Evolutionary conservation across 495 filamentous ascomycete genomes (phyloP).

Genomic region (Opeltia flavorubescens): DNA sequence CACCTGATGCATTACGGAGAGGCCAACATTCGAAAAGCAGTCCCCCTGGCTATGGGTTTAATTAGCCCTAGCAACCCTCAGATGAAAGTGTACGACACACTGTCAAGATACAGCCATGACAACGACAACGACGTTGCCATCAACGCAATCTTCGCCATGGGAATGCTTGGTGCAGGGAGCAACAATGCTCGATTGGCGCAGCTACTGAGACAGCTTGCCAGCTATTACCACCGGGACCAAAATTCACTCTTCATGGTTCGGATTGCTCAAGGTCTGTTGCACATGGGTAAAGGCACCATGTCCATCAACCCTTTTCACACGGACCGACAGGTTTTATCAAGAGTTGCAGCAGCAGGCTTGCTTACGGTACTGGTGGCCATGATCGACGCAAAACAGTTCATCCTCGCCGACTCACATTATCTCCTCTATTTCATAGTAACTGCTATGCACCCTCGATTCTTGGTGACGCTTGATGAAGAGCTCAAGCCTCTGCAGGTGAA

Average conservation of each 20-base stretch:
- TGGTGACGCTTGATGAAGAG: constrained; percentile 90
- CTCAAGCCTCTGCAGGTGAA: constrained; percentile 89
- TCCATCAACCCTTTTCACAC: constrained; percentile 96
- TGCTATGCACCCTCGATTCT: constrained; percentile 93
- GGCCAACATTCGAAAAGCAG: constrained; percentile 87
- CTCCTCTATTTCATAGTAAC: constrained; percentile 95
- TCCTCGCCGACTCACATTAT: constrained; percentile 79
- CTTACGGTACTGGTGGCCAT: constrained; percentile 81
- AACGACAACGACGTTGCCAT: constrained; percentile 98
- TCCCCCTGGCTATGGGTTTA: constrained; percentile 94
- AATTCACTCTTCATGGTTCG: constrained; percentile 97
- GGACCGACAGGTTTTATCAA: constrained; percentile 85
- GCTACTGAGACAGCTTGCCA: constrained; percentile 83
- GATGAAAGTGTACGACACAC: constrained; percentile 98
- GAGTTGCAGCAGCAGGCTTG: constrained; percentile 78
- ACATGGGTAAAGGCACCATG: constrained; percentile 98
- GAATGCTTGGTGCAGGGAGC: constrained; percentile 87
- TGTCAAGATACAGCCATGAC: constrained; percentile 97
- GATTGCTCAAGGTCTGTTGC: constrained; percentile 90
- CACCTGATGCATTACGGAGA: constrained; percentile 99
- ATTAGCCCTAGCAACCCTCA: constrained; percentile 95
- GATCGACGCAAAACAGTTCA: constrained; percentile 90
- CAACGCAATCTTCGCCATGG: constrained; percentile 99
- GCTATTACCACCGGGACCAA: constrained; percentile 94
- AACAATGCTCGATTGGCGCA: constrained; percentile 97